Evolutionary conservation across 202 grass and related monocot genomes (phyloP), one percentile per base, ranked within the genome.

Genomic region (Sporobolus alterniflorus): DNA sequence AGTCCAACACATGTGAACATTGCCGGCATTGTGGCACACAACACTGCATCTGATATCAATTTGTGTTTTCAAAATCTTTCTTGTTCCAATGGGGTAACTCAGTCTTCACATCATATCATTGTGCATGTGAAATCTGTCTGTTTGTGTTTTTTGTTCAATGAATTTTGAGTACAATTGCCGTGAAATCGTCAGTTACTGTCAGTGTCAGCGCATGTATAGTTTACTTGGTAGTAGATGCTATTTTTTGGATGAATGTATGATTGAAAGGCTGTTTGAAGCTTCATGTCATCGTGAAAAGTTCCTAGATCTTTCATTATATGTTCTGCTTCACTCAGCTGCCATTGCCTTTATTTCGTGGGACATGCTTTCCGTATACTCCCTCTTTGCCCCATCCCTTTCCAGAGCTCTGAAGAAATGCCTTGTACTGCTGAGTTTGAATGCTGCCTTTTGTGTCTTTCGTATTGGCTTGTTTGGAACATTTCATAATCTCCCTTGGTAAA

Each of bases 161-260:
- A 86, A 68, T 81, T 86, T 12, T 74, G 64, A 74, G 26, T 76
- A 71, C 21, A 52, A 56, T 71, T 50, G 13, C 69, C 34, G 13
- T 69, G 34, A 36, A 12, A 48, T 78, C 71, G 72, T 26, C 18
- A 24, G 46, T 71, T 63, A 49, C 33, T 56, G 34, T 7, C 15
- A 16, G 33, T 25, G 7, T 84, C 68, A 41, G 21, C 25, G 28
- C 43, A 20, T 55, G 33, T 56, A 67, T 61, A 59, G 34, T 68
- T 76, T 32, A 9, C 11, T 26, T 46, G 29, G 30, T 7, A 18
- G 43, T 28, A 24, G 10, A 28, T 59, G 55, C 24, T 59, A 59
- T 32, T 24, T 16, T 18, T 18, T 43, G 29, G 61, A 56, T 73
- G 17, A 26, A 64, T 50, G 2, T 71, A 39, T 11, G 48, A 68